These are phyloP conservation scores for Pleurotus eryngii DNA, from an alignment of 768 basidiomycete genomes.

Conservation along the genomic window DNA sequence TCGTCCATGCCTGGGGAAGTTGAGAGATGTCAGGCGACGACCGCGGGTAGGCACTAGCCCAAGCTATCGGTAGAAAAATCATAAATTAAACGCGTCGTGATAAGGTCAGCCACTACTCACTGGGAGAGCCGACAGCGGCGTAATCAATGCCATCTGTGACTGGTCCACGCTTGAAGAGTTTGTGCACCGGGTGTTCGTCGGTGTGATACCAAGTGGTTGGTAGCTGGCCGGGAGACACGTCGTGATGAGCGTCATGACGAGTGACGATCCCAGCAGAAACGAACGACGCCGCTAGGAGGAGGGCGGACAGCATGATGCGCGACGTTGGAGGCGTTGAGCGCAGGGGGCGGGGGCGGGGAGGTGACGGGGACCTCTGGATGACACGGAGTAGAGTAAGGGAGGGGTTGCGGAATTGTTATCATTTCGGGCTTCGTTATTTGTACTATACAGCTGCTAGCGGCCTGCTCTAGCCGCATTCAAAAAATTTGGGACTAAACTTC, in stretches of 20 bases:
- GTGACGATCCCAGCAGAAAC: constrained; percentile 20
- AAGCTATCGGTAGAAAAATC: constrained; percentile 35
- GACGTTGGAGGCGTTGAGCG: constrained; percentile 21
- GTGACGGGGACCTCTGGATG: too few species aligned
- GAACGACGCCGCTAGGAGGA: constrained; percentile 16
- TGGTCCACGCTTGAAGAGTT: constrained; percentile 56
- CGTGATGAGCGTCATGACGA: constrained; percentile 26
- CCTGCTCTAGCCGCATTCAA: constrained; percentile 1
- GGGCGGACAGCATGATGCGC: constrained; percentile 9
- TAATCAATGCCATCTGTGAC: constrained; percentile 47
- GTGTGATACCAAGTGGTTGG: constrained; percentile 59
- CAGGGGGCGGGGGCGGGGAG: constrained; percentile 4
- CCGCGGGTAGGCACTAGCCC: constrained; percentile 60
- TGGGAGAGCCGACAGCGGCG: constrained; percentile 54
- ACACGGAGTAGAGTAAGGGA: too few species aligned
- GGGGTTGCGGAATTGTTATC: too few species aligned
- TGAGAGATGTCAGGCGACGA: constrained; percentile 40
- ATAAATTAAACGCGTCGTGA: background rate
- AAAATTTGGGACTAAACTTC: constrained; percentile 2
- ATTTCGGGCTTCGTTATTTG: background rate
- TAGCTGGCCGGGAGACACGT: constrained; percentile 25
- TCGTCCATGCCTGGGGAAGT: constrained; percentile 69
- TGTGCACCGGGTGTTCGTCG: constrained; percentile 54
- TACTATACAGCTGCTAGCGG: constrained; percentile 3
- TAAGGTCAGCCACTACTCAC: constrained; percentile 30